Conservation (phyloP, 345 rosid species). For the Eucalyptus albens region DNA sequence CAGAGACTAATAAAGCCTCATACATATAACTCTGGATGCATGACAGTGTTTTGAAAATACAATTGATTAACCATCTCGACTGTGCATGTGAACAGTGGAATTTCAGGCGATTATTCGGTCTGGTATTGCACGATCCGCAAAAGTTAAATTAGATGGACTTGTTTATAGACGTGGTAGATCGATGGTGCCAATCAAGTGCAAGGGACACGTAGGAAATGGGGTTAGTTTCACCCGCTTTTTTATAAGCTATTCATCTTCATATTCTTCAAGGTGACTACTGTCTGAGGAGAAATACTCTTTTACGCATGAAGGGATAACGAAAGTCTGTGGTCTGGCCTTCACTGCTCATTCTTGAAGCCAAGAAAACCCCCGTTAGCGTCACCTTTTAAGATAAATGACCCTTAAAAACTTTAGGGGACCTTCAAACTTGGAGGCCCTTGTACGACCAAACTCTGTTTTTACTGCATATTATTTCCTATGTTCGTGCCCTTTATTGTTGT, state of each 20-base stretch:
- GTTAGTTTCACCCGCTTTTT: background rate
- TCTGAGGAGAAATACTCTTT: background rate
- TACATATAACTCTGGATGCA: background rate
- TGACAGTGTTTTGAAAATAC: background rate
- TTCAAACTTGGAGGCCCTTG: background rate
- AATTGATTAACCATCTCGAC: background rate
- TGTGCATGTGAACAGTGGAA: background rate
- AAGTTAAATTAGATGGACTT: background rate
- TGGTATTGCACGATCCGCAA: background rate
- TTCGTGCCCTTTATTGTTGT: background rate
- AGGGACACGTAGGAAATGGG: background rate
- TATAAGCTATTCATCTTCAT: background rate
- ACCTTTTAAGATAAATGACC: background rate
- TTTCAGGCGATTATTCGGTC: background rate
- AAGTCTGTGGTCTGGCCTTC: background rate
- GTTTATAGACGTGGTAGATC: background rate
- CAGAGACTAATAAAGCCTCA: background rate
- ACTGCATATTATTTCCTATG: background rate
- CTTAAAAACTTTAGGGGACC: background rate
- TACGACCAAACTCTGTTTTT: background rate
- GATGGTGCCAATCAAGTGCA: background rate
- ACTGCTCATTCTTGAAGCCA: background rate
- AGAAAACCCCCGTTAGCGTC: background rate
- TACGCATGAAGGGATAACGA: background rate
- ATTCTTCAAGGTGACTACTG: background rate